A percentile compares a stretch with the other conserved stretches of the same genome.
Evolutionary conservation across 148 eudicot genomes (phyloP).

Genomic region (Spergularia bocconei): DNA sequence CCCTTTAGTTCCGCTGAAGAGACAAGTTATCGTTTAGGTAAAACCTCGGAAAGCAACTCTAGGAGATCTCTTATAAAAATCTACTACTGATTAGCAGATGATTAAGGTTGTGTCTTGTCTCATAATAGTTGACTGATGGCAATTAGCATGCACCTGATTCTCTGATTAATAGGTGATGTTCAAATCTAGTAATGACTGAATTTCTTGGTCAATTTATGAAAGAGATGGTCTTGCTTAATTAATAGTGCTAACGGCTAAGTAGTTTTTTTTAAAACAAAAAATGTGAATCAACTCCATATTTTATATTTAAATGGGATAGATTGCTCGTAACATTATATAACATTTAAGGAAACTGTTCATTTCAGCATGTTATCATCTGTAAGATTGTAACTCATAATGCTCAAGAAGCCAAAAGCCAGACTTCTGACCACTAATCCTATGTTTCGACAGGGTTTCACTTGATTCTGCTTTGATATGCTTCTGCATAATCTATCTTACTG

Average conservation of each 20-base stretch:
- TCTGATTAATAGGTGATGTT: slow-evolving; percentile 2
- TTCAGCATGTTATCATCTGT: background rate
- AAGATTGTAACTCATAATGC: background rate
- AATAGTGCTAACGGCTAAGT: too few relatives aligned
- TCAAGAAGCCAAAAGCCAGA: too few relatives aligned
- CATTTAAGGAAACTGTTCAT: too few relatives aligned
- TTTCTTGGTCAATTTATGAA: background rate
- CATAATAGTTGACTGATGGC: slow-evolving; percentile 17
- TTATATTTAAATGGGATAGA: too few relatives aligned
- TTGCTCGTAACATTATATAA: too few relatives aligned
- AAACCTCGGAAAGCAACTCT: slow-evolving; percentile 17
- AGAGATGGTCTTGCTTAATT: background rate
- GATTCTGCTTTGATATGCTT: background rate
- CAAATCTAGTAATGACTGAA: background rate
- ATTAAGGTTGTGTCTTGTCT: slow-evolving; percentile 26
- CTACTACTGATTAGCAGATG: slow-evolving; percentile 25
- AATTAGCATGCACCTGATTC: slow-evolving; percentile 12
- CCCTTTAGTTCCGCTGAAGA: slow-evolving; percentile 20
- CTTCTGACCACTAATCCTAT: background rate
- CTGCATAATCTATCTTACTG: too few relatives aligned
- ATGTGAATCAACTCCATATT: too few relatives aligned
- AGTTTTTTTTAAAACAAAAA: background rate
- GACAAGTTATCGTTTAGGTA: slow-evolving; percentile 20
- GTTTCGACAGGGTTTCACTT: background rate
- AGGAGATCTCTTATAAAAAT: slow-evolving; percentile 3